phyloP scores from a whole-genome alignment of 176 grass and related monocot species.

The Paspalum notatum region DNA sequence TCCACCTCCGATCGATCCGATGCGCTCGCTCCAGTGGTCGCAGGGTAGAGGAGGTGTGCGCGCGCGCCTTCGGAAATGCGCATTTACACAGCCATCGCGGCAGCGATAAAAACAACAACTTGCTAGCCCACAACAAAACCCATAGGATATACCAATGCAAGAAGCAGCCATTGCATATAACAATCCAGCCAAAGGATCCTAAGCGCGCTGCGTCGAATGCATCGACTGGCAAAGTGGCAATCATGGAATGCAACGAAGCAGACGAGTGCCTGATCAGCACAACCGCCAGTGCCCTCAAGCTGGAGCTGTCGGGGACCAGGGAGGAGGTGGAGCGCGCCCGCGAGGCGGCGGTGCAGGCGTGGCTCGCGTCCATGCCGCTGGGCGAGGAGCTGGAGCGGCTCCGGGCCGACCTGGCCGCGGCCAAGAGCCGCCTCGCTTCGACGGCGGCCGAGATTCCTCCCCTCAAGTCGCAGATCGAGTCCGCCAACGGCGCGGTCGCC shows the following conservation, averaged over 20 bases:
- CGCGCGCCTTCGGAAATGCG: too few relatives aligned
- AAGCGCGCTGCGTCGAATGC: neutral
- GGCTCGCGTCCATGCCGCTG: conserved; percentile 35
- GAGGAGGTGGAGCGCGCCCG: conserved; percentile 43
- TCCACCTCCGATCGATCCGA: too few relatives aligned
- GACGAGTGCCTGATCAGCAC: neutral
- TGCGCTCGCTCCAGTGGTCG: too few relatives aligned
- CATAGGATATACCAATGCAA: conserved; percentile 24
- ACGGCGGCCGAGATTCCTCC: conserved; percentile 27
- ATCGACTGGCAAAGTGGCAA: neutral
- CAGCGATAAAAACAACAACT: neutral
- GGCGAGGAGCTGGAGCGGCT: conserved; percentile 50
- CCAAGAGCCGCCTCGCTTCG: conserved; percentile 43
- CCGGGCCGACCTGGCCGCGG: conserved; percentile 32
- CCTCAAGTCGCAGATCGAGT: conserved; percentile 46
- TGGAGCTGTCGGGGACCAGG: conserved; percentile 22
- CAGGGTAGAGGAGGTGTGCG: too few relatives aligned
- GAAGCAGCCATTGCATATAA: neutral
- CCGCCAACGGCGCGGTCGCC: conserved; percentile 24
- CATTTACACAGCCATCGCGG: neutral
- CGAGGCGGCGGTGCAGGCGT: conserved; percentile 37
- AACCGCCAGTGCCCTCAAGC: neutral
- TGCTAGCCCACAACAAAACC: neutral
- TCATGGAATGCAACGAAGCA: conserved; percentile 18
- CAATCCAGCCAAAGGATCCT: neutral